Conservation (phyloP, 441 rosid species). For the Breynia disticha region DNA sequence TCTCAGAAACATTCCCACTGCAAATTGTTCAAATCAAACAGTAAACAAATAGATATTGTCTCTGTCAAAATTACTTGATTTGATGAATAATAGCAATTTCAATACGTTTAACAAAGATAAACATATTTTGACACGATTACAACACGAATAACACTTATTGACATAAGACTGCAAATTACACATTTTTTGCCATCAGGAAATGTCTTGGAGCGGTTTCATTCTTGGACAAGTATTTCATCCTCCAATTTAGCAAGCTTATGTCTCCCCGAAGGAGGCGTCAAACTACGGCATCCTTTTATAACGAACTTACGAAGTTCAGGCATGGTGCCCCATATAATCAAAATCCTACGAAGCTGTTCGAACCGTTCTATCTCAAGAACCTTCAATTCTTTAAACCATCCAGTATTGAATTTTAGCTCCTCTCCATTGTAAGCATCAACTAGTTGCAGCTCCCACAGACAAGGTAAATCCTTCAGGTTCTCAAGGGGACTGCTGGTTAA, state of each 20-base stretch:
- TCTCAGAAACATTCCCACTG: no score
- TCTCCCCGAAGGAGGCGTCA: slow-evolving; percentile 2
- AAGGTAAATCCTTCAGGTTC: slow-evolving; percentile 20
- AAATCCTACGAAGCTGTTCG: neutral
- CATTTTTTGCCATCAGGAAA: no score
- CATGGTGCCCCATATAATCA: neutral
- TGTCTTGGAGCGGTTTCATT: no score
- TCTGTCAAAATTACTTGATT: no score
- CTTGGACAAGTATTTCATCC: neutral
- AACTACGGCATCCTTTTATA: neutral
- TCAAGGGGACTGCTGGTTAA: slow-evolving; percentile 15
- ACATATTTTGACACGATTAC: no score
- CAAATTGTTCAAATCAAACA: no score
- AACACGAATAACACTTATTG: no score
- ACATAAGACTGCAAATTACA: no score
- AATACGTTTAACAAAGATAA: no score
- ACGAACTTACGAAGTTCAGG: neutral
- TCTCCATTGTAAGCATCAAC: slow-evolving; percentile 21
- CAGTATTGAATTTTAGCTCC: slow-evolving; percentile 12
- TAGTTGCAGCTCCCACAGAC: slow-evolving; percentile 21
- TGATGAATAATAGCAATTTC: no score
- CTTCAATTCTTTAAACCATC: slow-evolving; percentile 22
- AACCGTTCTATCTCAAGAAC: neutral
- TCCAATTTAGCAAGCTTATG: neutral
- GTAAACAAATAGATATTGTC: no score